A percentile compares a stretch with the other conserved stretches of the same genome.
Conservation (phyloP, 148 eudicot species). For the Vaccinium myrtillus region DNA sequence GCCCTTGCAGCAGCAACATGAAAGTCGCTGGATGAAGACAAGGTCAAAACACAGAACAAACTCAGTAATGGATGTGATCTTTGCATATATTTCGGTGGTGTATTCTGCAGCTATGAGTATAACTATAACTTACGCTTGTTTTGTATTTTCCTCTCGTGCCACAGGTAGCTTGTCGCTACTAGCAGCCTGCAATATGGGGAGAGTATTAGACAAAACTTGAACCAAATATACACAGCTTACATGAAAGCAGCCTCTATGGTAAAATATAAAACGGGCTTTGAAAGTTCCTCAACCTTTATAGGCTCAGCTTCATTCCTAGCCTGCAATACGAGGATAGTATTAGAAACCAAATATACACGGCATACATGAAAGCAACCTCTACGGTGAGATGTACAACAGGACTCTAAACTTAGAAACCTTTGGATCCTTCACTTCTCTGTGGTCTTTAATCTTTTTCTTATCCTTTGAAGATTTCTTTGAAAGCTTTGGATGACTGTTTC, state of each 20-base stretch:
- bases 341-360: not conserved
- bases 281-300: too few relatives aligned
- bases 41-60: not conserved
- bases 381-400: too few relatives aligned
- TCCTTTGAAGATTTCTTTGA: constrained; percentile 24
- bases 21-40: constrained; percentile 42
- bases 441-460: too few relatives aligned
- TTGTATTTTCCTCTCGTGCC: constrained; percentile 30
- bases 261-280: too few relatives aligned
- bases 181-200: constrained; percentile 26
- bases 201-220: too few relatives aligned
- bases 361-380: not conserved
- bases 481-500: constrained; percentile 38
- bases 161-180: constrained; percentile 27
- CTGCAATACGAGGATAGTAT: constrained; percentile 13
- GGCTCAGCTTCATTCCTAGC: not conserved
- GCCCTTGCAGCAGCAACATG: constrained; percentile 31
- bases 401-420: too few relatives aligned
- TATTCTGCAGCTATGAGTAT: not conserved
- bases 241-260: too few relatives aligned
- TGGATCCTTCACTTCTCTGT: too few relatives aligned
- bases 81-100: not conserved
- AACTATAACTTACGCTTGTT: constrained; percentile 32
- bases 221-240: too few relatives aligned
- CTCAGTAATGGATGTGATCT: not conserved